Evolutionary conservation across 1,284 basidiomycete species (phyloP).

Genomic region (Exsudoporus floridanus): DNA sequence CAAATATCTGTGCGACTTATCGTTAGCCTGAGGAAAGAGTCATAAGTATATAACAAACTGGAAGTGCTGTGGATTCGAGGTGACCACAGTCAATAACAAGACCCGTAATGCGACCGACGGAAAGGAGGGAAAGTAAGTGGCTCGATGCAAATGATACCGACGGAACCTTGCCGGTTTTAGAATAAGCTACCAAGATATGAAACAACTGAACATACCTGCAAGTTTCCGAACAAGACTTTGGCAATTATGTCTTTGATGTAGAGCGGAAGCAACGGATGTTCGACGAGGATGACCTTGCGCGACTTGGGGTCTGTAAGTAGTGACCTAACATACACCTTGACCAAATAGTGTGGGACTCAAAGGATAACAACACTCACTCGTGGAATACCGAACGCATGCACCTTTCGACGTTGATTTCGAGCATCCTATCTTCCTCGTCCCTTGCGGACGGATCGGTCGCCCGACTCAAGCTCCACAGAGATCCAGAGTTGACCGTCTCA

Average conservation of each 20-base stretch:
- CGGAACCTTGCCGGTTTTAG: conserved; percentile 60
- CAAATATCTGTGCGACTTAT: conserved; percentile 66
- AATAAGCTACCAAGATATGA: background rate
- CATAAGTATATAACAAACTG: conserved; percentile 54
- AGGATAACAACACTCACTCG: conserved; percentile 58
- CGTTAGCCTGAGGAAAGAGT: background rate
- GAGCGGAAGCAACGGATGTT: conserved; percentile 84
- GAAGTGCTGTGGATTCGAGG: conserved; percentile 84
- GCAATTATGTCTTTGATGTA: conserved; percentile 88
- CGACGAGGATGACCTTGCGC: conserved; percentile 88
- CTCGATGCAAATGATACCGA: conserved; percentile 91
- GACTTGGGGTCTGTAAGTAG: conserved; percentile 92
- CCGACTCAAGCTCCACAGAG: conserved; percentile 62
- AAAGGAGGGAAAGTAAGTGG: conserved; percentile 80
- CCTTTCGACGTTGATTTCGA: conserved; percentile 67
- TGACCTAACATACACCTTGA: conserved; percentile 51
- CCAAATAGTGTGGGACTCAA: conserved; percentile 6
- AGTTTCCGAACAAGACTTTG: conserved; percentile 84
- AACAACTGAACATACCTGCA: conserved; percentile 60
- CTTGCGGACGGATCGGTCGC: conserved; percentile 54
- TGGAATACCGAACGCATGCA: conserved; percentile 79
- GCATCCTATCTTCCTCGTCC: conserved; percentile 68
- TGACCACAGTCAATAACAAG: conserved; percentile 92
- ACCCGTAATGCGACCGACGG: conserved; percentile 86
- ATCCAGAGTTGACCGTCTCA: conserved; percentile 38